phyloP scores from a whole-genome alignment of 352 stramenopile genomes.

The Pythium scleroteichum region DNA sequence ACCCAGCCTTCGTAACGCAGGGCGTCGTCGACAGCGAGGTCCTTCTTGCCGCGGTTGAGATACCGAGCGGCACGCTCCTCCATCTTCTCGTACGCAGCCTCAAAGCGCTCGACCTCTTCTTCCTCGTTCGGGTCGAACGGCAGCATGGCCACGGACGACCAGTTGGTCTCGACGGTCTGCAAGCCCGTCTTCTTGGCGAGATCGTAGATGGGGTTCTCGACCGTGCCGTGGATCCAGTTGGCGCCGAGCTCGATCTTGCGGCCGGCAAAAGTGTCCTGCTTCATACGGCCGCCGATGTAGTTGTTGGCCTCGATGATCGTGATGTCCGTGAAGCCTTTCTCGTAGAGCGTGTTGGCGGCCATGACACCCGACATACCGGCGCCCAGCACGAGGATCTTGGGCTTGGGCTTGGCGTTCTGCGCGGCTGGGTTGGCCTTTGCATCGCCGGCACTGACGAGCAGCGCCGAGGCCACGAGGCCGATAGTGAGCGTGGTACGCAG shows the following conservation, averaged over 20 bases:
- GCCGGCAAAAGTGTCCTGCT: neutral
- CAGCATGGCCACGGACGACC: conserved; percentile 8
- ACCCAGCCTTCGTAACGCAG: conserved; percentile 11
- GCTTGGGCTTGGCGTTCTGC: conserved; percentile 11
- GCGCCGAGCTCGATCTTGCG: conserved; percentile 14
- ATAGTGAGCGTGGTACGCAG: neutral
- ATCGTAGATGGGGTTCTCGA: conserved; percentile 16
- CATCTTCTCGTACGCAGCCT: conserved; percentile 6
- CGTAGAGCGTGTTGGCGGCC: conserved; percentile 14
- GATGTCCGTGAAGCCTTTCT: conserved; percentile 17
- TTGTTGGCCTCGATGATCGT: conserved; percentile 19
- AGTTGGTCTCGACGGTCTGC: conserved; percentile 15
- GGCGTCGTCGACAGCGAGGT: conserved; percentile 1
- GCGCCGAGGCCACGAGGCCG: neutral
- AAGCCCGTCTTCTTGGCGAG: conserved; percentile 4
- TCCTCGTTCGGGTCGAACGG: conserved; percentile 10
- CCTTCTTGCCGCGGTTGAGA: conserved; percentile 11
- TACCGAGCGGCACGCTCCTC: conserved; percentile 11
- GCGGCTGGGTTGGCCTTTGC: neutral
- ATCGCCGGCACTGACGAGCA: neutral
- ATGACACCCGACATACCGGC: conserved; percentile 19
- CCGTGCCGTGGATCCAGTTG: conserved; percentile 15
- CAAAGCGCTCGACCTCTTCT: conserved; percentile 5
- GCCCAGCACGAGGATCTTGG: conserved; percentile 18
- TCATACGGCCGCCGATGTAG: conserved; percentile 20